These are phyloP conservation scores for Naganishia liquefaciens DNA, from an alignment of 1,284 basidiomycete genomes.

Conservation along the genomic window DNA sequence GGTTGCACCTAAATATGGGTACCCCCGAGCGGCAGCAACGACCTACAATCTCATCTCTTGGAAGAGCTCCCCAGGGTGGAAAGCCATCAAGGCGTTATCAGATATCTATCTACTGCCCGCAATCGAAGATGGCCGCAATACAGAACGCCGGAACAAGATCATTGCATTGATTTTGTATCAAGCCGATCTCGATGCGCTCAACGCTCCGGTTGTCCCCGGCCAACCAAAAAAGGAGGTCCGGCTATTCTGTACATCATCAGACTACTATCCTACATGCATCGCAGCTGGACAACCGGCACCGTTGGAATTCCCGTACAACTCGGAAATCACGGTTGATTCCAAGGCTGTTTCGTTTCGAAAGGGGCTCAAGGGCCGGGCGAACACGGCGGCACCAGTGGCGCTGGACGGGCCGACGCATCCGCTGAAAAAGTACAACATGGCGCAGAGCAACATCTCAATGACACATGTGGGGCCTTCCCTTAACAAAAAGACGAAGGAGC, in stretches of 20 bases:
- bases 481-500: constrained; percentile 48
- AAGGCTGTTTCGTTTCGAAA: constrained; percentile 73
- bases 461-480: constrained; percentile 73
- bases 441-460: constrained; percentile 71
- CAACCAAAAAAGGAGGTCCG: constrained; percentile 59
- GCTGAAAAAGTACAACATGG: constrained; percentile 56
- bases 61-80: constrained; percentile 53
- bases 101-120: constrained; percentile 40
- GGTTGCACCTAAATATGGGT: neutral
- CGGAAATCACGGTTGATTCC: constrained; percentile 83
- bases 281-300: constrained; percentile 54
- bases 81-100: constrained; percentile 48
- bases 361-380: constrained; percentile 94
- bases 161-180: constrained; percentile 40
- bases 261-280: constrained; percentile 64
- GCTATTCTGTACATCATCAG: constrained; percentile 86
- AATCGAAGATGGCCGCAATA: constrained; percentile 42
- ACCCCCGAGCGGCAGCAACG: neutral
- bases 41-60: constrained; percentile 39
- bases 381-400: constrained; percentile 88
- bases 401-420: constrained; percentile 60
- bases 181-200: constrained; percentile 46
- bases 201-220: constrained; percentile 12
- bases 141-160: constrained; percentile 40
- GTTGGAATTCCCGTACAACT: constrained; percentile 87